Base-by-base conservation (phyloP, 1,284 basidiomycete species). In the Puccinia polysora region DNA sequence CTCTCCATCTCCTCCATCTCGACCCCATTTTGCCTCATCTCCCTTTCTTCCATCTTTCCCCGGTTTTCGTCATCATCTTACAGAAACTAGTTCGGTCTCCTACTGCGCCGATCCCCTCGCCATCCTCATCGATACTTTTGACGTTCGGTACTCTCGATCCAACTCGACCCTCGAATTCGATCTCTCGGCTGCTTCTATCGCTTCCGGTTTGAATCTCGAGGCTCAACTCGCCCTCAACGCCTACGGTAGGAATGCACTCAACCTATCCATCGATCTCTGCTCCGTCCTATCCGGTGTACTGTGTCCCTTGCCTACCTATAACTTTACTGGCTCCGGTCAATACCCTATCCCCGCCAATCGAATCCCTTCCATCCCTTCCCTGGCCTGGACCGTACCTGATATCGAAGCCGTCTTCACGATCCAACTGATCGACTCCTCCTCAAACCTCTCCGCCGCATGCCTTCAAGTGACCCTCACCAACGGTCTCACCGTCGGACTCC, bases 401-500 rank as follows among this genome's bases (percentile, higher is more conserved):
- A 74, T 80, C 45, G 78, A 80, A 71, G 78, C 78, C 6, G 76
- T 79, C 1, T 78, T 77, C 3, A 77, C 77, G 23, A 75, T 80
- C 20, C 55, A 76, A 36, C 74, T 80, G 14, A 74, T 62, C 2
- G 76, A 78, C 36, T 56, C 75, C 52, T 73, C 72, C 49, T 67
- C 71, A n/a, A 73, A 58, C 18, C 14, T 34, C 8, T 73, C 77
- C n/a, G 76, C 77, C 5, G 78, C 77, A 30, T 80, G 79, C 56
- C 74, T 79, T 1, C 78, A 79, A 74, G 74, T 78, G 18, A 78
- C 78, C 4, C 76, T 80, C 25, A 75, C 76, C 60, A 80, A 80
- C 73, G 78, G 78, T n/a, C 78, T 76, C 73, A 79, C 78, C n/a
- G 76, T 77, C 7, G 73, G 75, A 28, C 76, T 77, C 68, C 65